A percentile compares a stretch with the other conserved stretches of the same genome.
phyloP scores from a whole-genome alignment of 352 stramenopile species.

The Pythium coloratum region DNA sequence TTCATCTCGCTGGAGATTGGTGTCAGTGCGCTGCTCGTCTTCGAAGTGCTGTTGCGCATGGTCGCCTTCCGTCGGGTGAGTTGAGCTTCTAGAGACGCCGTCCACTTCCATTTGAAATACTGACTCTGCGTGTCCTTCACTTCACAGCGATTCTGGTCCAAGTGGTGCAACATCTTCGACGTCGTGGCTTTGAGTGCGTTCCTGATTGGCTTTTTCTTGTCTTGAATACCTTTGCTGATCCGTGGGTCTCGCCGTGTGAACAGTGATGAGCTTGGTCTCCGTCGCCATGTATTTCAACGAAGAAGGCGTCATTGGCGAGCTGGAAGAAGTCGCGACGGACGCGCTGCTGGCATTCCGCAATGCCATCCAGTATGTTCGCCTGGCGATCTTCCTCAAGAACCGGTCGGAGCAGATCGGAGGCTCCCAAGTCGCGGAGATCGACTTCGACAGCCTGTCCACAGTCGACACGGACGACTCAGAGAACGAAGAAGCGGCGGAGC shows the following conservation, averaged over 20 bases:
- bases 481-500: slow-evolving; percentile 12
- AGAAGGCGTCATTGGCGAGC: slow-evolving; percentile 71
- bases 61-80: slow-evolving; percentile 71
- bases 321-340: slow-evolving; percentile 83
- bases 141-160: slow-evolving; percentile 71
- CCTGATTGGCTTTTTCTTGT: not conserved
- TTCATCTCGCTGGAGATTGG: slow-evolving; percentile 84
- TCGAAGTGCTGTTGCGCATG: slow-evolving; percentile 83
- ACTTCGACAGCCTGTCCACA: slow-evolving; percentile 24
- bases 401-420: slow-evolving; percentile 28
- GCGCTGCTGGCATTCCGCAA: slow-evolving; percentile 77
- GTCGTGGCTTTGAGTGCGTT: slow-evolving; percentile 61
- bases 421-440: slow-evolving; percentile 27
- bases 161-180: slow-evolving; percentile 87
- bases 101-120: not conserved
- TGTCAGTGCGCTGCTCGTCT: slow-evolving; percentile 70
- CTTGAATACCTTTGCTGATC: too few species aligned
- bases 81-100: slow-evolving; percentile 4
- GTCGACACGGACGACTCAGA: slow-evolving; percentile 15
- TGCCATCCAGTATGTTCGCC: slow-evolving; percentile 74
- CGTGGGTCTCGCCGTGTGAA: too few species aligned
- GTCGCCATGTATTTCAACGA: slow-evolving; percentile 86
- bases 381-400: slow-evolving; percentile 83
- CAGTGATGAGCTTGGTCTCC: slow-evolving; percentile 78
- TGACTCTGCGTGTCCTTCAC: not conserved